A percentile compares a stretch with the other conserved stretches of the same genome.
Conservation (phyloP, 2,329 filamentous ascomycete species). For the Apiospora sp. region DNA sequence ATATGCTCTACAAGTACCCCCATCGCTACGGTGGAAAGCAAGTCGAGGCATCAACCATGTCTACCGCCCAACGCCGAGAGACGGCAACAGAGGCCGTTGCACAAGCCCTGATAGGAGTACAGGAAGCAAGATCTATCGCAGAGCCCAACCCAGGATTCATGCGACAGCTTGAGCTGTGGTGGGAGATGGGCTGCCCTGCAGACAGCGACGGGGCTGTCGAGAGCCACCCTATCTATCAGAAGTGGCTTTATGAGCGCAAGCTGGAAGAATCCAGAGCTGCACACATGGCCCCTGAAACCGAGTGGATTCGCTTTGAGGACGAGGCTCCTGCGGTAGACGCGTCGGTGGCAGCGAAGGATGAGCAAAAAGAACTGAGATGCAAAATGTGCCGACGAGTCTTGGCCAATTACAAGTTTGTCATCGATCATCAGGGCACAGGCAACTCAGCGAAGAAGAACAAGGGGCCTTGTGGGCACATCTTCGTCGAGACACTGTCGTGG, state of each 20-base stretch:
- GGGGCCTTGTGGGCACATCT: slow-evolving; percentile 78
- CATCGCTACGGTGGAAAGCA: slow-evolving; percentile 55
- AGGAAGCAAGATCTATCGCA: slow-evolving; percentile 75
- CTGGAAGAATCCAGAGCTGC: slow-evolving; percentile 68
- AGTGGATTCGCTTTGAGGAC: slow-evolving; percentile 83
- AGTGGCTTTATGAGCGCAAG: slow-evolving; percentile 67
- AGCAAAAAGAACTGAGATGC: slow-evolving; percentile 74
- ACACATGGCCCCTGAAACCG: slow-evolving; percentile 78
- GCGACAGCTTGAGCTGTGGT: slow-evolving; percentile 85
- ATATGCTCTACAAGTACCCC: slow-evolving; percentile 76
- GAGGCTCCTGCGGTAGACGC: slow-evolving; percentile 60
- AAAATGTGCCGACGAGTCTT: slow-evolving; percentile 84
- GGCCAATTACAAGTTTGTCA: slow-evolving; percentile 67
- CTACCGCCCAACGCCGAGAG: slow-evolving; percentile 47
- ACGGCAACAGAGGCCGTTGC: slow-evolving; percentile 57
- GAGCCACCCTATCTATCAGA: slow-evolving; percentile 78
- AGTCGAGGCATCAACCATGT: slow-evolving; percentile 54
- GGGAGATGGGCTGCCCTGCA: slow-evolving; percentile 82
- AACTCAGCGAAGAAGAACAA: slow-evolving; percentile 30
- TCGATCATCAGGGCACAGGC: slow-evolving; percentile 62
- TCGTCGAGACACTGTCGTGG: slow-evolving; percentile 92
- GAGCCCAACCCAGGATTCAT: slow-evolving; percentile 95
- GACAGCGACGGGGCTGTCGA: slow-evolving; percentile 63
- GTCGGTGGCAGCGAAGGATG: slow-evolving; percentile 31
- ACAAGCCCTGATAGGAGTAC: slow-evolving; percentile 74